Evolutionary conservation across 257 asterid genomes (phyloP).

Genomic region (Solanum pinnatisectum): DNA sequence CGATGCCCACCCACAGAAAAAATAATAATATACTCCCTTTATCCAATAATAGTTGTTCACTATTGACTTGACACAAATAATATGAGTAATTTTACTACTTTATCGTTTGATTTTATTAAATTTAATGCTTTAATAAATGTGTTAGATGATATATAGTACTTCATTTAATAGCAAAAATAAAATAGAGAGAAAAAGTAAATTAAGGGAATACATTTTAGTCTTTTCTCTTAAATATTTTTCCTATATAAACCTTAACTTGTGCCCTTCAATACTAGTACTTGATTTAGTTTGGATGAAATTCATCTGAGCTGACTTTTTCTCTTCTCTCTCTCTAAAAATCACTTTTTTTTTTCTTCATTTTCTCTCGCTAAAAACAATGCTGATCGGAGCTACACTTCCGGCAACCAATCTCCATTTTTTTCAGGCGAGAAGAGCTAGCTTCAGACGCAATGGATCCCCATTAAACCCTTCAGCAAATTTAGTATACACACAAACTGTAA

Average conservation of each 20-base stretch:
- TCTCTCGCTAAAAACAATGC: constrained; percentile 17
- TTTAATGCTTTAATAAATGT: too few species aligned
- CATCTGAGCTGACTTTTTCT: background rate
- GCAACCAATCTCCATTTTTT: constrained; percentile 34
- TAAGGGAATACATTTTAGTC: background rate
- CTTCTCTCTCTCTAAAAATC: background rate
- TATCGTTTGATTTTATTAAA: too few species aligned
- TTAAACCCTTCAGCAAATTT: constrained; percentile 27
- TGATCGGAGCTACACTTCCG: constrained; percentile 48
- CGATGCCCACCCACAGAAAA: background rate
- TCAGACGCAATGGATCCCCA: constrained; percentile 37
- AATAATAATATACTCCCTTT: background rate
- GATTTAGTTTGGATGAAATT: background rate
- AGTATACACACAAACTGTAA: background rate
- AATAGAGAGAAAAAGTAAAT: too few species aligned
- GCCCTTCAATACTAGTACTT: background rate
- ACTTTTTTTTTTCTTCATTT: background rate
- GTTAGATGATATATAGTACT: too few species aligned
- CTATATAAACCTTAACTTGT: background rate
- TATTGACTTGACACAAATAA: too few species aligned
- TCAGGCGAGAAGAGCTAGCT: constrained; percentile 26
- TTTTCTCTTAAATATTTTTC: too few species aligned
- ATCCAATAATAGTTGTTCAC: too few species aligned
- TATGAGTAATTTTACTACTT: too few species aligned
- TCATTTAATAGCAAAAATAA: too few species aligned